A percentile compares a stretch with the other conserved stretches of the same genome.
These are phyloP conservation scores for Helicostylum pulchrum DNA, from an alignment of 192 early-diverging fungal species.

Conservation along the genomic window DNA sequence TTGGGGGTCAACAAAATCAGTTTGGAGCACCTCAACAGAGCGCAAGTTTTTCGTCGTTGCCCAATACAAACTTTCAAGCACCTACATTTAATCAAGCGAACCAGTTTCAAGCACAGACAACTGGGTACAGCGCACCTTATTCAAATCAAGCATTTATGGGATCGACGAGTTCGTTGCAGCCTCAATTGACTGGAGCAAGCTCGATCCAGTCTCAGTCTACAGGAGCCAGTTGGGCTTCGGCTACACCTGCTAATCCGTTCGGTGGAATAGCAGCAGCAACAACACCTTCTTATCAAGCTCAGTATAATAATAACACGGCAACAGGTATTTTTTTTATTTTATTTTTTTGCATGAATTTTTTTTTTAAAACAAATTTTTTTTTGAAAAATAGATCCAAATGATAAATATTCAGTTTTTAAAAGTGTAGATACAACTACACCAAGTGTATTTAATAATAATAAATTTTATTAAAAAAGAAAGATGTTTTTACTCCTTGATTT, in stretches of 20 bases:
- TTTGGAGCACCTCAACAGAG: neutral
- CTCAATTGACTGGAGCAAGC: conserved; percentile 13
- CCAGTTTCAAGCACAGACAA: neutral
- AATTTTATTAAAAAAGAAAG: neutral
- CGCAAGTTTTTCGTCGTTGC: no score
- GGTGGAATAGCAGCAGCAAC: neutral
- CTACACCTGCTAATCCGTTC: conserved; percentile 36
- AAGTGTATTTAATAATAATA: conserved; percentile 24
- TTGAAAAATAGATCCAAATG: conserved; percentile 12
- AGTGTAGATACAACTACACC: conserved; percentile 17
- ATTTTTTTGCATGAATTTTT: neutral
- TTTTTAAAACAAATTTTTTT: conserved; percentile 8
- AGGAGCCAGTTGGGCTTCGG: conserved; percentile 24
- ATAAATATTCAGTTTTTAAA: conserved; percentile 36
- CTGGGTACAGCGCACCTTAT: neutral
- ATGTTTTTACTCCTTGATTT: conserved; percentile 48
- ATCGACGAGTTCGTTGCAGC: conserved; percentile 1
- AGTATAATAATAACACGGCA: no score
- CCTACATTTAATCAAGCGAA: neutral
- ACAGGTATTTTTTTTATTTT: no score
- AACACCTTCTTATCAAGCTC: no score
- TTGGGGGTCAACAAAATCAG: no score
- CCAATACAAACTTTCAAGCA: no score
- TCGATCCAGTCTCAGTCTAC: neutral
- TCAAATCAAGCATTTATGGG: neutral